phyloP scores from a whole-genome alignment of 2,329 filamentous ascomycete genomes.

The Xylariaceae sp. region DNA sequence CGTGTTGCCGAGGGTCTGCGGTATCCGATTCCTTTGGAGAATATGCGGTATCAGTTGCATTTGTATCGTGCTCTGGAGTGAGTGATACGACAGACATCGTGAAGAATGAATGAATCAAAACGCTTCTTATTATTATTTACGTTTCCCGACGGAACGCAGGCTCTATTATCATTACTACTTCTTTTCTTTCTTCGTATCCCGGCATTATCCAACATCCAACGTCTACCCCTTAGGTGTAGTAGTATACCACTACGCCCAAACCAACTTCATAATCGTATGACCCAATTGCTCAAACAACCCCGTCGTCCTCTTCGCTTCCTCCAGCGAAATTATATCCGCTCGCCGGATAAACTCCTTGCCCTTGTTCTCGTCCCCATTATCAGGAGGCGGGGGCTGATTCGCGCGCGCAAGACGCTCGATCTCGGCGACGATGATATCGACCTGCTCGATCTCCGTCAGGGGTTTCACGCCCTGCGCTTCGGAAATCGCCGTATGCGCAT shows the following conservation, averaged over 20 bases:
- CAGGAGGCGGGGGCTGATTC: conserved; percentile 35
- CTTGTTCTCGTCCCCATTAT: conserved; percentile 17
- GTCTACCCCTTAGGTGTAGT: too few species aligned
- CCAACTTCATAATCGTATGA: conserved; percentile 87
- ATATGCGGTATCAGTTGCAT: conserved; percentile 94
- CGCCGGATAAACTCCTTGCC: conserved; percentile 41
- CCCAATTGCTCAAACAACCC: conserved; percentile 81
- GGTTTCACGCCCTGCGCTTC: conserved; percentile 45
- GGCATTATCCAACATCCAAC: too few species aligned
- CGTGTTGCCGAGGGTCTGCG: conserved; percentile 60
- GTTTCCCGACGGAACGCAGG: too few species aligned
- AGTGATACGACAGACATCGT: too few species aligned
- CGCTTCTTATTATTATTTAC: too few species aligned
- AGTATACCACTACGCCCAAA: conserved; percentile 58
- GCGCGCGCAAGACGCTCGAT: conserved; percentile 63
- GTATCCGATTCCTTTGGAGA: conserved; percentile 83
- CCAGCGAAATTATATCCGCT: conserved; percentile 72
- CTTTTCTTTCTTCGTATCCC: too few species aligned
- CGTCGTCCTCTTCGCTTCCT: conserved; percentile 81
- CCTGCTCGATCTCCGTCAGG: conserved; percentile 51
- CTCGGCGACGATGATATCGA: conserved; percentile 65
- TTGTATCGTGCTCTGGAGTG: conserved; percentile 52
- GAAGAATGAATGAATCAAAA: too few species aligned
- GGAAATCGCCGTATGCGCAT: conserved; percentile 48
- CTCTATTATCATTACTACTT: too few species aligned